Evolutionary conservation across 225 moss, liverwort and hornwort species (phyloP).

Genomic region (Marchantia paleacea): DNA sequence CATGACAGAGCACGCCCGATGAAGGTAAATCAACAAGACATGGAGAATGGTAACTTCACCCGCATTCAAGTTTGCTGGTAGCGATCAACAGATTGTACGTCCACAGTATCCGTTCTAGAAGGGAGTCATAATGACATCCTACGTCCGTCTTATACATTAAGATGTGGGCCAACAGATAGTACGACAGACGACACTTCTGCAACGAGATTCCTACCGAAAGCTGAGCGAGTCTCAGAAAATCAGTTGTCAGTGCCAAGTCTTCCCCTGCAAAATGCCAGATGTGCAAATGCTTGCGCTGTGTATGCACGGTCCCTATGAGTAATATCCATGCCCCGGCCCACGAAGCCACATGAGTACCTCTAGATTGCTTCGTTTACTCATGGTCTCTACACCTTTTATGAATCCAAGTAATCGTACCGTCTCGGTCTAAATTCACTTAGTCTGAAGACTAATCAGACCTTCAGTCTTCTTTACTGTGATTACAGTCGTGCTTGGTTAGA

Average conservation of each 20-base stretch:
- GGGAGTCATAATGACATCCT: not conserved
- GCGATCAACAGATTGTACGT: constrained; percentile 12
- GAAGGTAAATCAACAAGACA: not conserved
- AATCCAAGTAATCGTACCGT: too few species aligned
- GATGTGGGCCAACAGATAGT: constrained; percentile 12
- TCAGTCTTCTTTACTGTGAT: too few species aligned
- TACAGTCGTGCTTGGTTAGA: too few species aligned
- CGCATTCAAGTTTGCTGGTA: constrained; percentile 3
- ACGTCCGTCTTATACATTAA: constrained; percentile 7
- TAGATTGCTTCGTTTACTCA: too few species aligned
- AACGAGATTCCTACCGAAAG: constrained; percentile 8
- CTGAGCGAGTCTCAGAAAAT: not conserved
- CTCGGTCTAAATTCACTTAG: too few species aligned
- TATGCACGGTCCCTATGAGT: too few species aligned
- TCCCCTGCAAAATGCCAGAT: too few species aligned
- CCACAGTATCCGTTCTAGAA: constrained; percentile 13
- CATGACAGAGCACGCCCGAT: not conserved
- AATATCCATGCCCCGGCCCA: too few species aligned
- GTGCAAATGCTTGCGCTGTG: too few species aligned
- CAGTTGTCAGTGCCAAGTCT: not conserved
- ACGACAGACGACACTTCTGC: not conserved
- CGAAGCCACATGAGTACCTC: too few species aligned
- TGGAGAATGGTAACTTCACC: not conserved
- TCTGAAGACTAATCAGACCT: too few species aligned
- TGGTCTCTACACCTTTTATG: too few species aligned